phyloP scores from a whole-genome alignment of 2,329 filamentous ascomycete species.

The Colletotrichum sp. region DNA sequence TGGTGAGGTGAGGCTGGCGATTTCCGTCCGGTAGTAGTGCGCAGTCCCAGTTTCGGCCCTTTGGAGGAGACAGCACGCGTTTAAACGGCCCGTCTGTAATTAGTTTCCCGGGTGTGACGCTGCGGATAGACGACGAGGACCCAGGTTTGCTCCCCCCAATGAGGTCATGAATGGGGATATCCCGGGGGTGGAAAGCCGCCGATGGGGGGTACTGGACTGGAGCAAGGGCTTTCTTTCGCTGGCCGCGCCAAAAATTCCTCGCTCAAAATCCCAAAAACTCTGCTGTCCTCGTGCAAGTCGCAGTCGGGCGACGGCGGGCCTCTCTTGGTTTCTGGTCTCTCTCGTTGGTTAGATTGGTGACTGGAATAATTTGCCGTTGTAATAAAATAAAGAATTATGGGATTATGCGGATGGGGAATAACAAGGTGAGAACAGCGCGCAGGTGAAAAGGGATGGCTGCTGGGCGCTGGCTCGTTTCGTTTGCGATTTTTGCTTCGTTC shows the following conservation, averaged over 20 bases:
- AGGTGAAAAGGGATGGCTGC: neutral
- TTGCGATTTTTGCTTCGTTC: neutral
- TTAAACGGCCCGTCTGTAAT: conserved; percentile 22
- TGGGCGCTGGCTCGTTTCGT: neutral
- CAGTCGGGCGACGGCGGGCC: neutral
- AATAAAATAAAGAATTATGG: neutral
- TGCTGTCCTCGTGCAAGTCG: conserved; percentile 17
- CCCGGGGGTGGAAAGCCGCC: neutral
- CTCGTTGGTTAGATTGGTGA: neutral
- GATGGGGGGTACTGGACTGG: neutral
- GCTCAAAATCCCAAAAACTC: neutral
- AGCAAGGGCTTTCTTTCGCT: neutral
- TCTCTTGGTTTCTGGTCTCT: neutral
- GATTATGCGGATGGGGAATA: neutral
- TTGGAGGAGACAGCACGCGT: conserved; percentile 18
- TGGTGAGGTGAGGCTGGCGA: neutral
- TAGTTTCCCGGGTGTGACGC: conserved; percentile 19
- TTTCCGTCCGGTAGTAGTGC: neutral
- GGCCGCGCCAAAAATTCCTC: neutral
- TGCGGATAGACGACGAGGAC: conserved; percentile 14
- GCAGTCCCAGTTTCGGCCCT: conserved; percentile 12
- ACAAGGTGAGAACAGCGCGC: neutral
- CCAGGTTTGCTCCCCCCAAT: conserved; percentile 15
- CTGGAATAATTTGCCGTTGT: neutral
- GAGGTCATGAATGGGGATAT: conserved; percentile 20